Base-by-base conservation (phyloP, 2,329 filamentous ascomycete genomes). In the Sarocladiaceae sp. region DNA sequence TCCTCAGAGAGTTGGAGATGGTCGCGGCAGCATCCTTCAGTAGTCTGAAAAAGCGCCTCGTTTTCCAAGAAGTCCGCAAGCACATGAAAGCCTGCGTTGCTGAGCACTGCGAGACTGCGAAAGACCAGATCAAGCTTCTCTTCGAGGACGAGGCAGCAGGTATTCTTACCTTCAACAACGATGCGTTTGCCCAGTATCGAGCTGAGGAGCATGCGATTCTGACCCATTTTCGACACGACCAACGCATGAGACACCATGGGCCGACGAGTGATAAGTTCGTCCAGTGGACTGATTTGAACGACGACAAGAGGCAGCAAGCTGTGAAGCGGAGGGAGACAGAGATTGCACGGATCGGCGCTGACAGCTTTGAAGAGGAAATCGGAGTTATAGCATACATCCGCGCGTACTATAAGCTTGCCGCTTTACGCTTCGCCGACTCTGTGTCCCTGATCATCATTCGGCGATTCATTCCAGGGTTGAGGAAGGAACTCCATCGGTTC, bases 401-500 rank as follows among this genome's bases (percentile, higher is more conserved):
- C 0, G 82, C 76, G 0, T 89, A 88, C 58, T 89, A 89, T 55
- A 70, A 77, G 37, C 74, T 83, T 4, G 83, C 85, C 0, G 74
- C 78, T 0, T 64, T 71, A 26, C 74, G 83, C 2, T 84, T 88
- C 52, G 69, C 79, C 1, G 83, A 89, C 45, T 59, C 63, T 2
- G 64, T 70, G 6, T 62, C 68, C 1, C 65, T 76, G 19, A 64
- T 70, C 39, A 59, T 76, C 44, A 65, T 70, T 10, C 71, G 69
- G 9, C 68, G 70, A 3, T 65, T 75, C 56, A 64, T 77, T 5
- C 72, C 73, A 0, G 57, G 62, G 3, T 64, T 76, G 6, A 60
- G 66, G 7, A 47, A 53, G 2, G 52, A 62, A 6, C 62, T 74
- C 3, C 63, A 67, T 2, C 57, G 50, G 3, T 66, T 72, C 33